phyloP scores from a whole-genome alignment of 768 basidiomycete genomes.

The Lanmaoa pseudosensibilis region DNA sequence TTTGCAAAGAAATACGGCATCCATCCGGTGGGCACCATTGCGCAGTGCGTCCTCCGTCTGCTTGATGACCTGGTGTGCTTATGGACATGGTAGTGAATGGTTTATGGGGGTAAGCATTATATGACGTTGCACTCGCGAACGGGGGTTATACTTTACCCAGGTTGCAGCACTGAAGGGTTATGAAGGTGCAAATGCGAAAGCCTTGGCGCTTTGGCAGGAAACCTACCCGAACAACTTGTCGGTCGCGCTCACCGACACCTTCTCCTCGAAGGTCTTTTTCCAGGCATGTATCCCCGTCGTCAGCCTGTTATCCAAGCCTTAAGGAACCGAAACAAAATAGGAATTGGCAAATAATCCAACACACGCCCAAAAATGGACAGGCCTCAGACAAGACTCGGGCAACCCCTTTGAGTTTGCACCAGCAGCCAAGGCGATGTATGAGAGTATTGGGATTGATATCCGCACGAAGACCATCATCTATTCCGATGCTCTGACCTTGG shows the following conservation, averaged over 20 bases:
- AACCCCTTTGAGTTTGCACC: constrained; percentile 82
- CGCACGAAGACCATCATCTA: constrained; percentile 72
- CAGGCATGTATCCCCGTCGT: constrained; percentile 43
- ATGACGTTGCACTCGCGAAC: neutral
- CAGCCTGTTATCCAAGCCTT: neutral
- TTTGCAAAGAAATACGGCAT: constrained; percentile 77
- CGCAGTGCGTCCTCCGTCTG: constrained; percentile 60
- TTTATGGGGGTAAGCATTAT: constrained; percentile 72
- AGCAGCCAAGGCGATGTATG: constrained; percentile 70
- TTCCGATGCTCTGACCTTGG: constrained; percentile 77
- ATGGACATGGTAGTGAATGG: constrained; percentile 63
- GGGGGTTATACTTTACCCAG: constrained; percentile 36
- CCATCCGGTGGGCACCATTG: constrained; percentile 75
- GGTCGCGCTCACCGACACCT: constrained; percentile 93
- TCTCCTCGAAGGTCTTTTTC: constrained; percentile 86
- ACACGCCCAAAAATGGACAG: constrained; percentile 71
- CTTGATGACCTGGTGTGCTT: neutral
- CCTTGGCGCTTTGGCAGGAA: constrained; percentile 85
- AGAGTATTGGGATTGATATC: constrained; percentile 65
- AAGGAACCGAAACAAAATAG: constrained; percentile 33
- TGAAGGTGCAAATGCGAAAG: constrained; percentile 65
- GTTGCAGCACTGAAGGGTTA: constrained; percentile 86
- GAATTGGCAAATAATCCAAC: constrained; percentile 57
- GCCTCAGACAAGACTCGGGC: constrained; percentile 92
- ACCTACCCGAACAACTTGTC: constrained; percentile 59